These are phyloP conservation scores for Aspergillus jensenii DNA, from an alignment of 2,329 filamentous ascomycete genomes.

Conservation along the genomic window DNA sequence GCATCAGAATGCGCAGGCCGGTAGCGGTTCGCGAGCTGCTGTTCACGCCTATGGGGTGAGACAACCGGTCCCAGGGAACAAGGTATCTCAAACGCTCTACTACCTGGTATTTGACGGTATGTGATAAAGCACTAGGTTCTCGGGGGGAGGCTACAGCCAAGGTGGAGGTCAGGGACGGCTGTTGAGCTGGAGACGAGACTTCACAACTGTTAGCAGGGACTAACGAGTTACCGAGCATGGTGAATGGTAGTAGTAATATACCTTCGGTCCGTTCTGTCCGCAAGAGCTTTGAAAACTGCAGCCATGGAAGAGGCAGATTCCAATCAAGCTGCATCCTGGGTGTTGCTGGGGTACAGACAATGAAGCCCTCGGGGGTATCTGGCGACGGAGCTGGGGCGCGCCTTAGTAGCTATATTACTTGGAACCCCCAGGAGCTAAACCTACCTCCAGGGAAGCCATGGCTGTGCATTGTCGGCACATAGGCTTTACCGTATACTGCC, in stretches of 20 bases:
- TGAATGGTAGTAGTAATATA: not conserved
- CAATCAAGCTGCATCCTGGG: conserved; percentile 12
- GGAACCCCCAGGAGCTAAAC: not conserved
- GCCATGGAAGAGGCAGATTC: conserved; percentile 17
- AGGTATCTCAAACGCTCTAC: conserved; percentile 11
- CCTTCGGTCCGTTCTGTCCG: not conserved
- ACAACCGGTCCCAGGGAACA: conserved; percentile 15
- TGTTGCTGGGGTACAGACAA: conserved; percentile 18
- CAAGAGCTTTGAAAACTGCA: conserved; percentile 17
- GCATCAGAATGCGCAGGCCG: conserved; percentile 19
- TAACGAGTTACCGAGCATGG: not conserved
- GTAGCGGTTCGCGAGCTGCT: conserved; percentile 15
- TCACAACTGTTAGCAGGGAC: not conserved
- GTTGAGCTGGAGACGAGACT: conserved; percentile 2
- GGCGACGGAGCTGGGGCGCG: not conserved
- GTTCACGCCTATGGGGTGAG: conserved; percentile 5
- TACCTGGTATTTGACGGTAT: not conserved
- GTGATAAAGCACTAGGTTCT: not conserved
- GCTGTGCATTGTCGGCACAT: not conserved
- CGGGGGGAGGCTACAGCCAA: conserved; percentile 1
- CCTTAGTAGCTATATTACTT: not conserved
- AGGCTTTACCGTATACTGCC: conserved; percentile 2
- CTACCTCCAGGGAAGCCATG: not conserved
- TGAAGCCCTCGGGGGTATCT: conserved; percentile 18
- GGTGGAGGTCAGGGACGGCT: not conserved